These are phyloP conservation scores for Tolypocladium nubicola DNA, from an alignment of 2,329 filamentous ascomycete genomes.

Conservation along the genomic window DNA sequence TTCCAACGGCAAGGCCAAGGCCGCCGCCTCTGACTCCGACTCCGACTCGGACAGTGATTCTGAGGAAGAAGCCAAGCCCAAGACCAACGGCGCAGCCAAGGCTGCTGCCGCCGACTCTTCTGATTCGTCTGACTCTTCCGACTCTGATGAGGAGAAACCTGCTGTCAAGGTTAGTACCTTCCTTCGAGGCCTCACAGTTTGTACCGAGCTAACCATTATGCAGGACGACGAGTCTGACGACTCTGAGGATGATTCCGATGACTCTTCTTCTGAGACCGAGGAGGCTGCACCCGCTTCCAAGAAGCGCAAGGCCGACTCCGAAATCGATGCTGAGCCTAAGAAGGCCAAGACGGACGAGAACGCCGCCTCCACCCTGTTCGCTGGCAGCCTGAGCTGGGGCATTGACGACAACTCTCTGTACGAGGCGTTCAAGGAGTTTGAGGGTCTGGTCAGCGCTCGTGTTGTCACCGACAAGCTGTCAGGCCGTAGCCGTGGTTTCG, in stretches of 20 bases:
- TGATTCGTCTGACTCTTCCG: slow-evolving; percentile 20
- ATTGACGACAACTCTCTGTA: slow-evolving; percentile 75
- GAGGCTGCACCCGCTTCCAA: slow-evolving; percentile 30
- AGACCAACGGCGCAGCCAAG: slow-evolving; percentile 13
- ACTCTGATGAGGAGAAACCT: slow-evolving; percentile 14
- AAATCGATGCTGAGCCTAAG: slow-evolving; percentile 45
- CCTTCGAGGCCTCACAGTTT: neutral
- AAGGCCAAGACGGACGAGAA: slow-evolving; percentile 52
- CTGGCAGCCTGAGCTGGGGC: slow-evolving; percentile 85
- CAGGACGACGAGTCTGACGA: slow-evolving; percentile 8
- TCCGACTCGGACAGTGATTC: slow-evolving; percentile 29
- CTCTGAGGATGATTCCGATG: slow-evolving; percentile 23
- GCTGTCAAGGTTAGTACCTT: slow-evolving; percentile 18
- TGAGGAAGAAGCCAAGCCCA: slow-evolving; percentile 21
- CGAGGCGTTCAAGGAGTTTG: slow-evolving; percentile 71
- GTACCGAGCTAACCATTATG: neutral
- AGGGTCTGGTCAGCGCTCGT: slow-evolving; percentile 60
- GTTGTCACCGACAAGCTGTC: slow-evolving; percentile 75
- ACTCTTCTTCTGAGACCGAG: slow-evolving; percentile 21
- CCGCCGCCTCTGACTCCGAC: slow-evolving; percentile 20
- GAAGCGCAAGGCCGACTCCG: slow-evolving; percentile 39
- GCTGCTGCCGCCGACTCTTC: slow-evolving; percentile 20
- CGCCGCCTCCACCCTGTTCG: slow-evolving; percentile 58
- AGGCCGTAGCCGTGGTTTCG: slow-evolving; percentile 83
- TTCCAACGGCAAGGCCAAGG: slow-evolving; percentile 15